phyloP scores from a whole-genome alignment of 495 filamentous ascomycete genomes.

The Penicillium cosmopolitanum region DNA sequence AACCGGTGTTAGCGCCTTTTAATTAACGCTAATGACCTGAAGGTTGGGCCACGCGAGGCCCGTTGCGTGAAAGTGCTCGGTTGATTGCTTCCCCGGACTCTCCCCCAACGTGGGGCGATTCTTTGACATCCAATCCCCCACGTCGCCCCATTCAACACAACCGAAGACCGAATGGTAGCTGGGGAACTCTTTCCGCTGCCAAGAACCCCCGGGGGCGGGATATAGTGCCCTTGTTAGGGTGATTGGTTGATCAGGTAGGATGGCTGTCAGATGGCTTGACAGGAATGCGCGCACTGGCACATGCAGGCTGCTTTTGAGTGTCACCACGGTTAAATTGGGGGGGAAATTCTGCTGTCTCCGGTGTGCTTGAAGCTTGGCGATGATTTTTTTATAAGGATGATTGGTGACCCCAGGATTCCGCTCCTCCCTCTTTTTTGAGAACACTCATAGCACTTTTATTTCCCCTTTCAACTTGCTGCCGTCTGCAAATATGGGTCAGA shows the following conservation, averaged over 20 bases:
- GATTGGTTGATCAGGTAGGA: slow-evolving; percentile 7
- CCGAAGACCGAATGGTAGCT: not conserved
- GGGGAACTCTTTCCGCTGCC: slow-evolving; percentile 13
- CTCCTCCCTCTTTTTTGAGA: not conserved
- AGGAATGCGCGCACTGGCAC: not conserved
- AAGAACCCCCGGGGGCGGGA: slow-evolving; percentile 15
- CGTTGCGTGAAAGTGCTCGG: slow-evolving; percentile 14
- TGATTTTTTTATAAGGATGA: not conserved
- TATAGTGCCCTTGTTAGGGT: not conserved
- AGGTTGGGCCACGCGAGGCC: not conserved
- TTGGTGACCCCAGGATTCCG: not conserved
- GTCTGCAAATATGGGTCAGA: slow-evolving; percentile 13
- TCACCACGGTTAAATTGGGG: slow-evolving; percentile 2
- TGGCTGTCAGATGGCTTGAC: slow-evolving; percentile 6
- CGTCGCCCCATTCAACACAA: not conserved
- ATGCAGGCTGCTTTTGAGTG: not conserved
- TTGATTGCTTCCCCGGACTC: slow-evolving; percentile 28
- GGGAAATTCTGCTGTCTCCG: not conserved
- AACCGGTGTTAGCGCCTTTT: not conserved
- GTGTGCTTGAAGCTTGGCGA: not conserved
- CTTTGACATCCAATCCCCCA: not conserved
- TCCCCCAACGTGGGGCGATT: slow-evolving; percentile 9
- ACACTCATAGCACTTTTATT: not conserved
- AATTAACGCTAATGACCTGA: not conserved
- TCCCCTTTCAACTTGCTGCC: not conserved